Evolutionary conservation across 2,329 filamentous ascomycete genomes (phyloP).

Genomic region (Fusarium paranaense): DNA sequence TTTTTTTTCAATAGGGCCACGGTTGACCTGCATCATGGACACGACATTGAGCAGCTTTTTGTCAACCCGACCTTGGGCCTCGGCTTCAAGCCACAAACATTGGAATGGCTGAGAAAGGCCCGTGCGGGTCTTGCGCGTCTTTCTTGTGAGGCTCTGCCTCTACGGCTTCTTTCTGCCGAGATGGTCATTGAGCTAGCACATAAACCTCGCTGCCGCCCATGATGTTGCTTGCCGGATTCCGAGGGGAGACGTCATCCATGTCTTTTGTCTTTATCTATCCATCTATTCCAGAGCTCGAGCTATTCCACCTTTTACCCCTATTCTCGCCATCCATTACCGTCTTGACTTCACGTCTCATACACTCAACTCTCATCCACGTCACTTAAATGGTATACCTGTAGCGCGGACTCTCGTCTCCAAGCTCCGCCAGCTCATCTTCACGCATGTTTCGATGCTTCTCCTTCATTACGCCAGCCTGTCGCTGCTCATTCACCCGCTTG

Average conservation of each 20-base stretch:
- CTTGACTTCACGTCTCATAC: neutral
- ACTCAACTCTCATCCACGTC: neutral
- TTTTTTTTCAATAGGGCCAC: neutral
- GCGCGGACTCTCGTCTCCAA: conserved; percentile 64
- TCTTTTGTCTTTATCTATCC: neutral
- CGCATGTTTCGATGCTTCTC: conserved; percentile 54
- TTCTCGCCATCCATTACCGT: neutral
- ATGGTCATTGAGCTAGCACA: neutral
- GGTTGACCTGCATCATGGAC: conserved; percentile 1
- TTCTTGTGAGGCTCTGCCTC: neutral
- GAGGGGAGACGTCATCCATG: neutral
- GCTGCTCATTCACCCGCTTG: conserved; percentile 58
- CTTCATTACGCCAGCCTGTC: conserved; percentile 53
- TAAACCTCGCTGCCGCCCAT: neutral
- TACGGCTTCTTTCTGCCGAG: neutral
- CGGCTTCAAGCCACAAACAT: conserved; percentile 6
- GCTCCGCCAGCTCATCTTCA: conserved; percentile 61
- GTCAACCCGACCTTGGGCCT: neutral
- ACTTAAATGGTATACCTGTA: conserved; percentile 58
- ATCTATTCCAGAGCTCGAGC: neutral
- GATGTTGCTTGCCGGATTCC: neutral
- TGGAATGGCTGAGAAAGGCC: neutral
- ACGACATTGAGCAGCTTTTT: conserved; percentile 6
- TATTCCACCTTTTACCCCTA: neutral
- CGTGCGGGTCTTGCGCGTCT: neutral